Conservation (phyloP, 169 alveolate genomes). For the Neospora caninum region DNA sequence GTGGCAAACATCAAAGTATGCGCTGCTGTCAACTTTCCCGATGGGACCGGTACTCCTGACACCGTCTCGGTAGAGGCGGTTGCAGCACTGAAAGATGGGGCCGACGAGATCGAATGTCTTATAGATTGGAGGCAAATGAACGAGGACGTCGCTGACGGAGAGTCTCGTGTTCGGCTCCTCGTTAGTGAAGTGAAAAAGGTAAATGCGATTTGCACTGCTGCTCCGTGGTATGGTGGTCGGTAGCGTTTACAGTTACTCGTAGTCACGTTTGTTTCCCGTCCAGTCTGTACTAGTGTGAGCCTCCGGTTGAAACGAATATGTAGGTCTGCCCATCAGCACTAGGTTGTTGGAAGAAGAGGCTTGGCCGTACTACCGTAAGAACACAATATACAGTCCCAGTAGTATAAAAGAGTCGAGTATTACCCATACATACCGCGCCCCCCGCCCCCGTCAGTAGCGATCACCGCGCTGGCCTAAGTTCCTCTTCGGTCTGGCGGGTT, state of each 20-base stretch:
- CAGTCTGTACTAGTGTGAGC: too few relatives aligned
- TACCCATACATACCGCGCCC: too few relatives aligned
- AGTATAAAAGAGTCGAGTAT: too few relatives aligned
- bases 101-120: constrained; percentile 23
- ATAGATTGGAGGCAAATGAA: constrained; percentile 25
- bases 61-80: background rate
- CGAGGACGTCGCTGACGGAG: background rate
- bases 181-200: constrained; percentile 22
- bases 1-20: background rate
- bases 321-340: too few relatives aligned
- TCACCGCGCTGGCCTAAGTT: too few relatives aligned
- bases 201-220: background rate
- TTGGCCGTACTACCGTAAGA: too few relatives aligned
- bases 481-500: too few relatives aligned
- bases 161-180: background rate
- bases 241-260: background rate
- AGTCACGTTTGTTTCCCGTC: too few relatives aligned
- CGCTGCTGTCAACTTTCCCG: constrained; percentile 28
- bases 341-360: too few relatives aligned
- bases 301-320: too few relatives aligned
- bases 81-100: constrained; percentile 34
- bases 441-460: too few relatives aligned
- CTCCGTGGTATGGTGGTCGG: background rate
- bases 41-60: background rate
- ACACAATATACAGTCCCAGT: too few relatives aligned